Conservation (phyloP, 495 filamentous ascomycete species). For the Aspergillus cristatus region DNA sequence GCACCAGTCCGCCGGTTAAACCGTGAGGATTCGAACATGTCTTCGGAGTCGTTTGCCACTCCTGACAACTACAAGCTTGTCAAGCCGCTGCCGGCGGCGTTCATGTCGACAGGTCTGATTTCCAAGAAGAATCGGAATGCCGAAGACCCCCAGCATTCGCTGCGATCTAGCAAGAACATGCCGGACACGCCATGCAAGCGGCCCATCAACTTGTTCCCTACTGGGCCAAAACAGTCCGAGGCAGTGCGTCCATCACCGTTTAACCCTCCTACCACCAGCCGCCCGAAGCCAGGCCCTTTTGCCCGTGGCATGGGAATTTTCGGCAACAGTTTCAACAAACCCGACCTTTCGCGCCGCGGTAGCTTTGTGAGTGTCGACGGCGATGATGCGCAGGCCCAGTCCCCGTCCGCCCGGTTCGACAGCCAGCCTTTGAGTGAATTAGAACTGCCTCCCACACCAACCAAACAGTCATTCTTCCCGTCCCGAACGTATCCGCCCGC, state of each 20-base stretch:
- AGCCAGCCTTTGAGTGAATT: conserved; percentile 56
- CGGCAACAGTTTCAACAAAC: conserved; percentile 45
- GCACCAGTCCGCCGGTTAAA: conserved; percentile 23
- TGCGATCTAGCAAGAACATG: conserved; percentile 48
- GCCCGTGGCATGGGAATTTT: conserved; percentile 61
- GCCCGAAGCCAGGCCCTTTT: conserved; percentile 46
- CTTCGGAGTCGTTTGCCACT: conserved; percentile 58
- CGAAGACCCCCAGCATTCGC: conserved; percentile 37
- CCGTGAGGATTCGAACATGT: conserved; percentile 35
- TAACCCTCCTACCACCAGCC: conserved; percentile 36
- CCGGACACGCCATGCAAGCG: conserved; percentile 97
- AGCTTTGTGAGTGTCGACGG: conserved; percentile 74
- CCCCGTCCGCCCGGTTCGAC: conserved; percentile 46
- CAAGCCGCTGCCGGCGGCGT: conserved; percentile 76
- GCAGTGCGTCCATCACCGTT: conserved; percentile 55
- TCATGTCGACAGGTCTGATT: conserved; percentile 88
- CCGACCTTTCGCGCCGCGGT: conserved; percentile 48
- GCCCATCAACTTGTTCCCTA: conserved; percentile 52
- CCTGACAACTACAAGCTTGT: conserved; percentile 76
- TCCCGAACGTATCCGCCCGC: conserved; percentile 34
- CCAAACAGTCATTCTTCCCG: conserved; percentile 56
- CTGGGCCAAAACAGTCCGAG: conserved; percentile 59
- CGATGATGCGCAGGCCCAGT: conserved; percentile 52
- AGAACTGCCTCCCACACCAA: conserved; percentile 85
- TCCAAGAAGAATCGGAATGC: conserved; percentile 69